Conservation (phyloP, 2,329 filamentous ascomycete species). For the Tolypocladium amazonense region DNA sequence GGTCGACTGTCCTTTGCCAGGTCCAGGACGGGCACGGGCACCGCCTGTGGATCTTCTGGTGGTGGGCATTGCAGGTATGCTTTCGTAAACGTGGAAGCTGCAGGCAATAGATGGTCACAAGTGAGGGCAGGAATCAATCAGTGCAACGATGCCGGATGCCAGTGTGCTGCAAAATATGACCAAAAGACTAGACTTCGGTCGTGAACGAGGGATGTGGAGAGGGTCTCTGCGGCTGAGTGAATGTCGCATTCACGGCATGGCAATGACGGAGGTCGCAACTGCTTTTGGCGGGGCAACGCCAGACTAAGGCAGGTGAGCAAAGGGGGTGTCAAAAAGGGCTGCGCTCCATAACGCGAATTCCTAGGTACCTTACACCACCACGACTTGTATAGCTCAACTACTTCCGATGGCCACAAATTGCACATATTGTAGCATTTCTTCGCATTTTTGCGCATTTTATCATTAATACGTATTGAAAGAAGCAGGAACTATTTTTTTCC, state of each 20-base stretch:
- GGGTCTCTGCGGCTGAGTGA: not conserved
- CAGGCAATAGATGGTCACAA: not conserved
- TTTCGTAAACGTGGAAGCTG: not conserved
- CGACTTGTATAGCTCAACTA: too few species aligned
- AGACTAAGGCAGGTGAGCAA: too few species aligned
- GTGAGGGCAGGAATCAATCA: not conserved
- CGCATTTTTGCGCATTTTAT: too few species aligned
- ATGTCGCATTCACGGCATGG: not conserved
- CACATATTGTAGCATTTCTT: too few species aligned
- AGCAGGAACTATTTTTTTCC: too few species aligned
- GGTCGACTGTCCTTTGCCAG: slow-evolving; percentile 39
- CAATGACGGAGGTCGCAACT: slow-evolving; percentile 2
- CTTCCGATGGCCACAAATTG: too few species aligned
- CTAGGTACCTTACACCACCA: too few species aligned
- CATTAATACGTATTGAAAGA: too few species aligned
- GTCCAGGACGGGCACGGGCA: slow-evolving; percentile 21
- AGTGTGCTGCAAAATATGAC: not conserved
- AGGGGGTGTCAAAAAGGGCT: too few species aligned
- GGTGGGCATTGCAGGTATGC: slow-evolving; percentile 30
- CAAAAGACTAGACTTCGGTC: not conserved
- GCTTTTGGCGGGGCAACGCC: slow-evolving; percentile 46
- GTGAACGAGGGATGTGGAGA: not conserved
- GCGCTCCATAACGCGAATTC: too few species aligned
- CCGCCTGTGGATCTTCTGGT: slow-evolving; percentile 37
- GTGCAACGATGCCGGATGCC: not conserved